Conservation (phyloP, 768 basidiomycete species). For the Phanerodontia chrysosporium region DNA sequence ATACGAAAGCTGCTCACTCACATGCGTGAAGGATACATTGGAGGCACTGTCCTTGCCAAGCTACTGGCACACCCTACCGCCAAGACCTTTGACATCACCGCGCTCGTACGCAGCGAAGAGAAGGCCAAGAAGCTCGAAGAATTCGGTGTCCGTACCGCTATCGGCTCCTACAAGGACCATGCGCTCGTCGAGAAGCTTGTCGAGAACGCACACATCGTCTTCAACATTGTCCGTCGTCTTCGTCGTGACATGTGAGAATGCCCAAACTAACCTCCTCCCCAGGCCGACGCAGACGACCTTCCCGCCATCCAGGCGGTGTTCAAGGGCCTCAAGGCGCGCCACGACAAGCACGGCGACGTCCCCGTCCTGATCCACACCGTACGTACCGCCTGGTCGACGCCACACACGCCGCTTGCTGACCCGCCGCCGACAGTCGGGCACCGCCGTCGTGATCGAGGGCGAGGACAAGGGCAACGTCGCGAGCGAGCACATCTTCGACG, state of each 20-base stretch:
- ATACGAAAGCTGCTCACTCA: no score
- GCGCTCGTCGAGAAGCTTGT: slow-evolving; percentile 35
- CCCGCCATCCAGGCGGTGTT: slow-evolving; percentile 42
- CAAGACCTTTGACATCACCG: slow-evolving; percentile 39
- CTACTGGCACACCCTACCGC: slow-evolving; percentile 41
- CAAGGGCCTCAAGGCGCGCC: slow-evolving; percentile 45
- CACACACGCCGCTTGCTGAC: neutral
- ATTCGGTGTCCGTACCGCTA: slow-evolving; percentile 18
- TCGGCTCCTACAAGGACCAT: slow-evolving; percentile 26
- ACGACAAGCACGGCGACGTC: slow-evolving; percentile 33
- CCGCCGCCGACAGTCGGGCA: slow-evolving; percentile 9
- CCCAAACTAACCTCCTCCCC: no score
- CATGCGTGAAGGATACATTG: slow-evolving; percentile 63
- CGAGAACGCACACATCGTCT: slow-evolving; percentile 28
- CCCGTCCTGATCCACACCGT: slow-evolving; percentile 55
- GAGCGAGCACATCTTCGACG: slow-evolving; percentile 40
- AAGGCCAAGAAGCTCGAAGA: slow-evolving; percentile 28
- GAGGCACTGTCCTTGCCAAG: slow-evolving; percentile 46
- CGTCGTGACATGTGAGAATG: no score
- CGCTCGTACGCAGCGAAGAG: slow-evolving; percentile 39
- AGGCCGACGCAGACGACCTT: slow-evolving; percentile 46
- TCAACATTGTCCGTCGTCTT: no score
- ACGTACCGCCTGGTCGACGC: neutral
- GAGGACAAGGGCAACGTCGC: slow-evolving; percentile 33
- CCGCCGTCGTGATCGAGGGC: slow-evolving; percentile 32